phyloP scores from a whole-genome alignment of 2,329 filamentous ascomycete species.

The Cordyceps javanica region DNA sequence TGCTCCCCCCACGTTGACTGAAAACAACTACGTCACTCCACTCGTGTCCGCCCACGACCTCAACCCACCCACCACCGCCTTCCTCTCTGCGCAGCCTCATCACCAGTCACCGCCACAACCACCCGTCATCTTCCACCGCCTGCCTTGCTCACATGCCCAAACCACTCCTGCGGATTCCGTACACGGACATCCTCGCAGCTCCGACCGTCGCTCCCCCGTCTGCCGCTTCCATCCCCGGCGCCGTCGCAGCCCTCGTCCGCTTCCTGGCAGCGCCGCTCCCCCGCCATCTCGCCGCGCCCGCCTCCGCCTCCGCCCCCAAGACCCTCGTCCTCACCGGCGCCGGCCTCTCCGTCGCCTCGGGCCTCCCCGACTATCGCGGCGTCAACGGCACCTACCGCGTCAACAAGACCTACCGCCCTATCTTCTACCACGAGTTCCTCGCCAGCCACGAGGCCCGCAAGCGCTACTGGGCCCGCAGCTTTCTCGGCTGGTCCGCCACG shows the following conservation, averaged over 20 bases:
- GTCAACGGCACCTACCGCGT: conserved; percentile 85
- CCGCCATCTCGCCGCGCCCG: conserved; percentile 29
- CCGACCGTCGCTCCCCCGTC: conserved; percentile 68
- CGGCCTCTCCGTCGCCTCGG: conserved; percentile 88
- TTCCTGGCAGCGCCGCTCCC: conserved; percentile 65
- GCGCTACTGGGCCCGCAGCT: conserved; percentile 92
- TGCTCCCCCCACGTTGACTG: not conserved
- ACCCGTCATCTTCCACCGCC: not conserved
- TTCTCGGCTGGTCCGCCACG: conserved; percentile 83
- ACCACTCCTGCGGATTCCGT: conserved; percentile 81
- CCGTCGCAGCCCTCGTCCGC: conserved; percentile 66
- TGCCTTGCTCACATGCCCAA: conserved; percentile 48
- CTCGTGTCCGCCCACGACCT: not conserved
- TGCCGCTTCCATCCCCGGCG: conserved; percentile 64
- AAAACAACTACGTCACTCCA: not conserved
- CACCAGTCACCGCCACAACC: not conserved
- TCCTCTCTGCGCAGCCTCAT: not conserved
- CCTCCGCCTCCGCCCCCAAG: conserved; percentile 25
- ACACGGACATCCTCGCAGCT: conserved; percentile 72
- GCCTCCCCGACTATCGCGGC: conserved; percentile 88
- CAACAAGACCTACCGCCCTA: conserved; percentile 84
- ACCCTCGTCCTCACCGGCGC: conserved; percentile 65
- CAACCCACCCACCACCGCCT: too few species aligned
- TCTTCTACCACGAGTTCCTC: conserved; percentile 89
- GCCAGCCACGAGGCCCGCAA: conserved; percentile 77